Base-by-base conservation (phyloP, 768 basidiomycete genomes). In the Strobilomyces confusus region DNA sequence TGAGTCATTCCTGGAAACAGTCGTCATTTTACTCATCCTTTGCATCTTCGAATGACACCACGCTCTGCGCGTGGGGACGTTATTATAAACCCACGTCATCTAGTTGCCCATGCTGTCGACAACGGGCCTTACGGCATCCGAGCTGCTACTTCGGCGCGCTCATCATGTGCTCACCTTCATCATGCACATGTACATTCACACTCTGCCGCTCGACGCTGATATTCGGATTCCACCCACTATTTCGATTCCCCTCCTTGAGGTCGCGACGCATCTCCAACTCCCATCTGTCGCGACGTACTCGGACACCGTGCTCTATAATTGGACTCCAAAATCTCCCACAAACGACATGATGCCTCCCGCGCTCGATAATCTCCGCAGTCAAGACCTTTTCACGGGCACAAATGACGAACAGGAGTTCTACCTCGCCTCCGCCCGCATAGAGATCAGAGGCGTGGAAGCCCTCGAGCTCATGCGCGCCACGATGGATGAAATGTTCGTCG, bases 201-300 rank as follows among this genome's bases (percentile, higher is more conserved):
- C 83, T 6, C 72, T 81, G 5, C 78, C 81, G 0, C 69, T 75
- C 0, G 60, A 71, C n/a, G 68, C 69, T 3, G 74, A 79, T 4
- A 75, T 89, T 30, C 66, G 74, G 34, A 85, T 98, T 40, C 94
- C 94, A 6, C 70, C 76, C 0, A 72, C 84, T 0, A 70, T 98
- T 48, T 77, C 89, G 9, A 68, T 92, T 6, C 94, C 95, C 1
- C 79, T 92, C 32, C 76, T 93, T 19, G 77, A 82, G 51, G 79
- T 92, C 15, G 89, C 82, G 22, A 67, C 75, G 0, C 72, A 85
- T 42, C 81, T 97, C 11, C 83, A 88, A 50, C 73, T 97, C 2
- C 94, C 95, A 0, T 92, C 95, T 0, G 75, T 95, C 37, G 77
- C 93, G 52, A 97, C 93, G 4, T 97, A 93, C 66, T 86, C 93